A percentile compares a stretch with the other conserved stretches of the same genome.
Evolutionary conservation across 192 early-diverging fungal genomes (phyloP).

Genomic region (Backusella tarrabulga): DNA sequence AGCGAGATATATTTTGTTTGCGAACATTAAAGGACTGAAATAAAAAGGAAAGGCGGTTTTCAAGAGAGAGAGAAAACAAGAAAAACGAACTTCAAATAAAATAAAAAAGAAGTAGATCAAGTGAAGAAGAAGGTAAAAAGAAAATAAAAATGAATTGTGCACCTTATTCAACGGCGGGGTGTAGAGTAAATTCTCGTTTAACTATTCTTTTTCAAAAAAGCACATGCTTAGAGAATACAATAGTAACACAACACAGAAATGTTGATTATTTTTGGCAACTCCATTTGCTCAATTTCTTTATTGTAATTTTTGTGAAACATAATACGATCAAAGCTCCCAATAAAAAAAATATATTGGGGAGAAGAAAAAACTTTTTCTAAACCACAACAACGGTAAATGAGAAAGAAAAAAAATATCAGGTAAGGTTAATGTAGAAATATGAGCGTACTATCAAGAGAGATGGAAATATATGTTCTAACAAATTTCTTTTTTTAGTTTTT

Average conservation of each 20-base stretch:
- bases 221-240: slow-evolving; percentile 2
- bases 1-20: background rate
- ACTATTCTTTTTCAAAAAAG: slow-evolving; percentile 5
- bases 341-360: background rate
- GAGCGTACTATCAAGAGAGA: background rate
- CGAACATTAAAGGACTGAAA: slow-evolving; percentile 1
- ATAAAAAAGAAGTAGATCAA: background rate
- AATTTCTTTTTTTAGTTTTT: background rate
- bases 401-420: background rate
- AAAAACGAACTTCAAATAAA: background rate
- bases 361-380: background rate
- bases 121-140: background rate
- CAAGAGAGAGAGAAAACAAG: background rate
- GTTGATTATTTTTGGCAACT: background rate
- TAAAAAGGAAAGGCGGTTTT: background rate
- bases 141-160: slow-evolving; percentile 3
- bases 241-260: background rate
- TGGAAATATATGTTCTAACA: background rate
- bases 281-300: slow-evolving; percentile 8
- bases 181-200: background rate
- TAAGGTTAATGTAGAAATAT: background rate
- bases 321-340: background rate
- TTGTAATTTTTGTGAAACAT: background rate
- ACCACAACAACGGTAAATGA: background rate
- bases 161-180: background rate